phyloP scores from a whole-genome alignment of 139 green algal genomes.

The Asterochloris sp. region DNA sequence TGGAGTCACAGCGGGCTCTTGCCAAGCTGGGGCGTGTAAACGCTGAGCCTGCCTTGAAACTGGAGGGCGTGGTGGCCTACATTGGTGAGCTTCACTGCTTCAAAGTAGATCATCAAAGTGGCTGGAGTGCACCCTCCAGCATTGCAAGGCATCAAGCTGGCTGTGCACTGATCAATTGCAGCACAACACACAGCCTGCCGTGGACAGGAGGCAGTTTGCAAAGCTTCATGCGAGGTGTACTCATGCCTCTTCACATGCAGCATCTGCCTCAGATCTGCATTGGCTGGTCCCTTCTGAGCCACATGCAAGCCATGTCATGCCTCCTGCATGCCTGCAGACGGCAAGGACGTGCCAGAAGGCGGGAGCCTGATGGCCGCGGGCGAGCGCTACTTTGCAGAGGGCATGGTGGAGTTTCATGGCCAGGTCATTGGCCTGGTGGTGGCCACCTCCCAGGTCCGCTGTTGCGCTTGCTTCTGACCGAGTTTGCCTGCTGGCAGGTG shows the following conservation, averaged over 20 bases:
- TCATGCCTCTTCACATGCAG: too few relatives aligned
- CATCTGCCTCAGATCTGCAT: too few relatives aligned
- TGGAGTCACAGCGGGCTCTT: constrained; percentile 32
- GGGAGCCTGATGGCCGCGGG: constrained; percentile 16
- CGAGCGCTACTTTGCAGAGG: constrained; percentile 15
- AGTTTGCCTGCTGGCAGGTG: too few relatives aligned
- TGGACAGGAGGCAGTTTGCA: too few relatives aligned
- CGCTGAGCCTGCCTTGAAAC: constrained; percentile 24
- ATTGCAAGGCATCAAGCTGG: too few relatives aligned
- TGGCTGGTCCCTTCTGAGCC: too few relatives aligned
- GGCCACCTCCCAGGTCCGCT: constrained; percentile 12
- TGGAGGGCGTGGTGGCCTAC: constrained; percentile 28
- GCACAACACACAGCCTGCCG: too few relatives aligned
- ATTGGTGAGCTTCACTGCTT: constrained; percentile 9
- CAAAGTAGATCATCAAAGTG: constrained; percentile 31
- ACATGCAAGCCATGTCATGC: too few relatives aligned
- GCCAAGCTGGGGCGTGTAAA: constrained; percentile 41
- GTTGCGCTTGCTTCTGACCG: background rate
- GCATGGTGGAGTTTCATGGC: constrained; percentile 27
- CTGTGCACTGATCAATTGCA: too few relatives aligned
- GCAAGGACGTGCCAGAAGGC: constrained; percentile 19
- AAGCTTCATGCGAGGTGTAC: too few relatives aligned
- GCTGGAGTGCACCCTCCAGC: too few relatives aligned
- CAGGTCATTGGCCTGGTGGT: constrained; percentile 46
- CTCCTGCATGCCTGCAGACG: too few relatives aligned